Evolutionary conservation across 1,284 basidiomycete genomes (phyloP), one percentile per base, ranked within the genome.

Genomic region (Pseudozyma hubeiensis): DNA sequence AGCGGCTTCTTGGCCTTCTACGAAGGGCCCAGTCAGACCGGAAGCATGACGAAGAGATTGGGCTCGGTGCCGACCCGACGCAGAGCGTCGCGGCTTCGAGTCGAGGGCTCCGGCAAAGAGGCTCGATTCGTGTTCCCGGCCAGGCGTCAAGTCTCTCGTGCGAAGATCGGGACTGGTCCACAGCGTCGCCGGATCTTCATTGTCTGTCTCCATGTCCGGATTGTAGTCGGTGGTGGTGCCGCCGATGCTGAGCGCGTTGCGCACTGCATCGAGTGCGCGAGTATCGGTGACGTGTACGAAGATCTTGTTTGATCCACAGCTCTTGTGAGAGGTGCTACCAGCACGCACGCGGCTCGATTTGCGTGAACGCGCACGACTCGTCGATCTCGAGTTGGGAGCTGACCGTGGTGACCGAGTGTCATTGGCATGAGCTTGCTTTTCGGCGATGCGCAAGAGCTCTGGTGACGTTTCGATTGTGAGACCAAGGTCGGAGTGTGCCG

Each of bases 221-320:
- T 67, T 64, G 59, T 65, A 70, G 30, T 77, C 65, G 37, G 78
- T 76, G 14, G 63, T 64, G n/a, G 71, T 77, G 17, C 80, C 80
- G 9, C 79, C 80, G 9, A 81, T 73, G 53, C 72, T 71, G 43
- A 81, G 73, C n/a, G 80, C 80, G 17, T 72, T 70, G 37, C 74
- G 70, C 5, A 81, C 64, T 1, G 68, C 66, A 8, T 69, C 70
- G 7, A 81, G 46, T n/a, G 77, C 80, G n/a, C 80, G 69, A 34
- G 47, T 41, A 44, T 81, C 80, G 6, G 77, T 64, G 33, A 81
- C 67, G 40, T 81, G 68, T 4, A 81, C 45, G 57, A 78, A 74
- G 13, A 81, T 62, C 58, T 76, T 77, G 60, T 76, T 65, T n/a
- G 65, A 61, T 16, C 49, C 56, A 8, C 48, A 29, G 17, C 29